Evolutionary conservation across 805 yeast species (phyloP), one percentile per base, ranked within the genome.

Genomic region (Teunomyces lycoperdinae): DNA sequence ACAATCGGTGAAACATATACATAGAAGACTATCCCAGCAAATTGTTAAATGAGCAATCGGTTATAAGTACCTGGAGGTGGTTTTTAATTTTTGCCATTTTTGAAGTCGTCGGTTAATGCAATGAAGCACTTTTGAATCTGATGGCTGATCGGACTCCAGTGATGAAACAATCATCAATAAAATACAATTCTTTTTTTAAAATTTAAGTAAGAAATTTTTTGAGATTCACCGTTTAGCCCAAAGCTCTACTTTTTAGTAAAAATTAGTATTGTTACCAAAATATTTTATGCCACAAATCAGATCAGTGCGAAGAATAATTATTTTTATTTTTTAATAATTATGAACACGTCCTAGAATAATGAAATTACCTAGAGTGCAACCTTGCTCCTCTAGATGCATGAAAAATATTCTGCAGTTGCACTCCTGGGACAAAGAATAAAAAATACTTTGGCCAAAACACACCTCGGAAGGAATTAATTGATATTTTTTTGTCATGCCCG

Each of bases 161-260:
- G 13, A 24, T 38, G 41, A 38, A 38, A 38, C 41, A 29, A 24
- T 38, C 24, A 26, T 38, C 28, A 26, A 11, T 11, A 38, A 24
- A 38, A 38, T 38, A 35, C 26, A 10, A 9, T 38, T 38, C 10
- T 26, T 38, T 38, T 20, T 20, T 38, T 11, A 20, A n/a, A 20
- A 8, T 2, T 24, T 24, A 38, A 20, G 16, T 7, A 20, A 3
- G 28, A 26, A 17, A 38, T 20, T 38, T 38, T 38, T 38, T 38
- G n/a, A 38, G 41, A 24, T 38, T 16, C 41, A 38, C 41, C 41
- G 41, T 38, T 38, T 20, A 26, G 41, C 27, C n/a, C 41, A 38
- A 38, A 26, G 17, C 8, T 38, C 14, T 26, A 38, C 27, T 38
- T 24, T 38, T 38, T 38, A 24, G 30, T 11, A 38, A 26, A 38